phyloP scores from a whole-genome alignment of 1,284 basidiomycete species.

The Puccinia sorghi region DNA sequence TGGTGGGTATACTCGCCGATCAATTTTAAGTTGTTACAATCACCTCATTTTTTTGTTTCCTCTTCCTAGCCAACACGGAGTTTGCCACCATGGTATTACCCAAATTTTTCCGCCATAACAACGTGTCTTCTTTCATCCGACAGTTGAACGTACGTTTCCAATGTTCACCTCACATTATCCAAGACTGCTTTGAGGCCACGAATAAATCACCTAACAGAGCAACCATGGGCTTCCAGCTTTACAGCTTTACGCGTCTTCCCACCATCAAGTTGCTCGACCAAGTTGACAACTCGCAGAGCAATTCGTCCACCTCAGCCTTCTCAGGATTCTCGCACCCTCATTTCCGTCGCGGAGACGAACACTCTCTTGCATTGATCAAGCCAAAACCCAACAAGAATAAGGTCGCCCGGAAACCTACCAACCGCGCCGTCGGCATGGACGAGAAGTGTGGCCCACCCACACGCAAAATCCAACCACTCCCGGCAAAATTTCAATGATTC shows the following conservation, averaged over 20 bases:
- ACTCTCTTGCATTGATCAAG: conserved; percentile 29
- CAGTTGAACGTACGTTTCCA: conserved; percentile 70
- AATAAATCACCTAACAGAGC: background rate
- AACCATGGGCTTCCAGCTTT: conserved; percentile 23
- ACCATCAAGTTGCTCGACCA: conserved; percentile 48
- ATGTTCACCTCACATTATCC: background rate
- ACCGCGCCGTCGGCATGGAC: conserved; percentile 4
- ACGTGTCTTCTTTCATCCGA: conserved; percentile 89
- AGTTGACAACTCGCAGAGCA: conserved; percentile 26
- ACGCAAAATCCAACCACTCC: conserved; percentile 1
- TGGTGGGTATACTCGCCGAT: background rate
- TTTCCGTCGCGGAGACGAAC: conserved; percentile 39
- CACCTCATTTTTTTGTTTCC: background rate
- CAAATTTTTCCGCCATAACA: conserved; percentile 93
- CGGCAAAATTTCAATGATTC: conserved; percentile 6
- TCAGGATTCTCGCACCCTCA: conserved; percentile 45
- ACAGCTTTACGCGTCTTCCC: conserved; percentile 43
- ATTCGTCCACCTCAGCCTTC: conserved; percentile 35
- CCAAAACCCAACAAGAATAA: conserved; percentile 48
- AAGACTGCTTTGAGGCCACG: background rate
- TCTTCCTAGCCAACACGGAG: conserved; percentile 34
- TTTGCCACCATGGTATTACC: conserved; percentile 88
- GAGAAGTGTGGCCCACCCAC: conserved; percentile 2
- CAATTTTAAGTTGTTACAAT: background rate
- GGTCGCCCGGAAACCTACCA: conserved; percentile 26